Conservation (phyloP, 805 yeast genomes). For the Saccharomyces paradoxus region DNA sequence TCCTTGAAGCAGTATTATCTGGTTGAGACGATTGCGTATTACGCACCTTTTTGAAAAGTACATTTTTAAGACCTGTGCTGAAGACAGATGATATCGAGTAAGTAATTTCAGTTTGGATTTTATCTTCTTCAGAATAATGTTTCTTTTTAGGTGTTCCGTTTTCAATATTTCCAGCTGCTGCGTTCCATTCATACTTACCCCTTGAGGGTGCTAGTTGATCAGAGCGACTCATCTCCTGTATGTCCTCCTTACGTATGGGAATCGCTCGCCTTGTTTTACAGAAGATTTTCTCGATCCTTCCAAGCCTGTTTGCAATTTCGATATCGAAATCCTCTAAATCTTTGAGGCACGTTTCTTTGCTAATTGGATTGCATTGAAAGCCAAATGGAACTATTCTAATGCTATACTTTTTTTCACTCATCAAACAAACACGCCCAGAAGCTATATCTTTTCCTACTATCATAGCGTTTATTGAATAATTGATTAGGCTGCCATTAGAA, state of each 20-base stretch:
- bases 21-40: not conserved
- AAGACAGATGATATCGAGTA: not conserved
- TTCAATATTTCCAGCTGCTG: not conserved
- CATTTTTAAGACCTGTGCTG: not conserved
- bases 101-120: conserved; percentile 2
- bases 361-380: conserved; percentile 3
- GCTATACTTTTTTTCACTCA: conserved; percentile 7
- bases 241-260: not conserved
- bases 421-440: conserved; percentile 2
- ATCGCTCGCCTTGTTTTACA: not conserved
- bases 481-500: conserved; percentile 30
- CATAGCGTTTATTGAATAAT: conserved; percentile 43
- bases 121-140: not conserved
- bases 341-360: not conserved
- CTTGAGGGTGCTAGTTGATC: not conserved
- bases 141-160: not conserved
- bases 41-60: not conserved
- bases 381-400: conserved; percentile 22
- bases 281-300: not conserved
- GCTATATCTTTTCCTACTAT: conserved; percentile 36
- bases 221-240: not conserved
- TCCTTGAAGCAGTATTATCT: not conserved
- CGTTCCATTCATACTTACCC: not conserved
- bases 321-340: not conserved
- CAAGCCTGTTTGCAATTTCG: conserved; percentile 1